Conservation (phyloP, 305 asterid species). For the Ilex paraguariensis region DNA sequence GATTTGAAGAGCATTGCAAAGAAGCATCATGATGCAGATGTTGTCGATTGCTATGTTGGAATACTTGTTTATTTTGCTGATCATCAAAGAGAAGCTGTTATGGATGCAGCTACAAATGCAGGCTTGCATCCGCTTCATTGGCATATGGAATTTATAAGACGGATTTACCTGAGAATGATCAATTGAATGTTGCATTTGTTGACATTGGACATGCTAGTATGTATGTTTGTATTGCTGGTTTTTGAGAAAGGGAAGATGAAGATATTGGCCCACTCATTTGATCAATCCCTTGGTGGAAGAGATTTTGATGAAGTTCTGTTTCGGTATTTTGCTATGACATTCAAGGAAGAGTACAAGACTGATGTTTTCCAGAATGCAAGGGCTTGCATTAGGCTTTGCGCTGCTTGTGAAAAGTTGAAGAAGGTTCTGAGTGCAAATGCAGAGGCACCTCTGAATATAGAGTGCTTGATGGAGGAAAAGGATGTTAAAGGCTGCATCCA, state of each 20-base stretch:
- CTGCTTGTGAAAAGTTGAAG: conserved; percentile 23
- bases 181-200: not conserved
- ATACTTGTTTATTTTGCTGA: not conserved
- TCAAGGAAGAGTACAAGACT: not conserved
- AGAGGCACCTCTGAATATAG: conserved; percentile 24
- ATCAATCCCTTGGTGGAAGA: not conserved
- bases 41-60: not conserved
- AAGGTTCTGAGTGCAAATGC: conserved; percentile 24
- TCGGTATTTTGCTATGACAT: not conserved
- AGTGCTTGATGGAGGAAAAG: conserved; percentile 24
- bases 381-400: conserved; percentile 8
- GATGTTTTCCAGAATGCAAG: conserved; percentile 4
- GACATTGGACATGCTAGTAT: not conserved
- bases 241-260: not conserved
- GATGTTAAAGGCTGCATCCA: conserved; percentile 21
- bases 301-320: conserved; percentile 2
- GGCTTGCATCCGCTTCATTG: not conserved
- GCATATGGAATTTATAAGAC: not conserved
- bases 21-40: not conserved
- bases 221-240: not conserved
- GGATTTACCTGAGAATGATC: conserved; percentile 3
- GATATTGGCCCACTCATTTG: conserved; percentile 1
- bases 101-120: not conserved
- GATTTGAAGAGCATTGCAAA: not conserved
- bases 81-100: not conserved